These are phyloP conservation scores for Taiwanofungus camphoratus DNA, from an alignment of 1,284 basidiomycete species.

Conservation along the genomic window DNA sequence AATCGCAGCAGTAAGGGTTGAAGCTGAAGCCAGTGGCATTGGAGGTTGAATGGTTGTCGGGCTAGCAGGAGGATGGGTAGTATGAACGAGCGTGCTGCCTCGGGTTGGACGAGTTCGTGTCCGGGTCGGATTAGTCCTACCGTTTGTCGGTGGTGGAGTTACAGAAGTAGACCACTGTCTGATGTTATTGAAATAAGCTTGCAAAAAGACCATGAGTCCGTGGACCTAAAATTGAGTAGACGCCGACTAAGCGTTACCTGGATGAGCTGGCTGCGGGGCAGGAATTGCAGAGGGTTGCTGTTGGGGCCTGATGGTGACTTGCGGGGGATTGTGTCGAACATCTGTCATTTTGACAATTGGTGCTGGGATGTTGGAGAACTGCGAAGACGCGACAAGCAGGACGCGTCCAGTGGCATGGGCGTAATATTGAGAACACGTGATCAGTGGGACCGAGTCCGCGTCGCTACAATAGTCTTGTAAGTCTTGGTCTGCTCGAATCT, in stretches of 20 bases:
- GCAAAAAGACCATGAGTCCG: not conserved
- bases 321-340: too few relatives aligned
- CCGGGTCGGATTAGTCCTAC: slow-evolving; percentile 24
- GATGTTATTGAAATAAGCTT: slow-evolving; percentile 60
- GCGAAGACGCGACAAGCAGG: too few relatives aligned
- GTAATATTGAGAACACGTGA: too few relatives aligned
- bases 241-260: slow-evolving; percentile 16
- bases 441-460: too few relatives aligned
- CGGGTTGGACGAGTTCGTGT: slow-evolving; percentile 34
- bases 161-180: slow-evolving; percentile 53
- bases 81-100: slow-evolving; percentile 28
- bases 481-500: too few relatives aligned
- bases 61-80: slow-evolving; percentile 23
- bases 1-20: slow-evolving; percentile 8
- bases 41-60: slow-evolving; percentile 18
- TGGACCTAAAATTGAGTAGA: slow-evolving; percentile 10
- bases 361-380: too few relatives aligned
- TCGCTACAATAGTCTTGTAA: too few relatives aligned
- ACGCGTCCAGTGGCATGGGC: too few relatives aligned
- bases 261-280: slow-evolving; percentile 34
- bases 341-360: too few relatives aligned
- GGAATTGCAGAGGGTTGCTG: slow-evolving; percentile 21
- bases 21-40: slow-evolving; percentile 17
- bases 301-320: too few relatives aligned
- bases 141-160: slow-evolving; percentile 42